Base-by-base conservation (phyloP, 2,329 filamentous ascomycete species). In the Pyricularia sp. region DNA sequence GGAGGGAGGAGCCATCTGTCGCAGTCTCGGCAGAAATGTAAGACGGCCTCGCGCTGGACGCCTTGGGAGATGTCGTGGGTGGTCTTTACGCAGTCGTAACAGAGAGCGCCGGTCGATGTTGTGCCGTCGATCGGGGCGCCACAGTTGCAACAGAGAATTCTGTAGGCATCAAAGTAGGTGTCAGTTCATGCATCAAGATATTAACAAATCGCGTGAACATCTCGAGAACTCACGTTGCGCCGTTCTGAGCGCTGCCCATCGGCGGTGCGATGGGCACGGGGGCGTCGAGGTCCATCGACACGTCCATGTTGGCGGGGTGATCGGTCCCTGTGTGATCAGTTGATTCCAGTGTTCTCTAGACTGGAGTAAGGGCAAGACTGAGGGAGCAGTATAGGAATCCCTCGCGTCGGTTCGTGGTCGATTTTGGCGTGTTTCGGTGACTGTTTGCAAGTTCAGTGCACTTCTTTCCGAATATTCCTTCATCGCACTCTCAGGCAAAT, bases 101-200 rank as follows among this genome's bases (percentile, higher is more conserved):
- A 99, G 69, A 97, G 89, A 59, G 95, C 94, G 71, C 93, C 93
- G 68, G 91, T 90, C 30, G 92, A 85, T 17, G 89, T 88, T 23
- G 93, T 97, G 79, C 95, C 95, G 80, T 97, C 94, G 76, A 99
- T 97, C 58, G 94, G 90, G 70, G 92, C 93, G 77, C 94, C 95
- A 80, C 95, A 99, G 85, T 98, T 97, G 83, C 93, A 97, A 81
- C 95, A 99, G 70, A 99, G 91, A 77, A 98, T 97, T n/a, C 89
- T 92, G 65, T 42, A 9, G 20, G 31, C 3, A 31, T 28, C n/a
- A 10, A n/a, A 64, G 67, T 30, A 20, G 65, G 23, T 12, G 68
- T 74, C 58, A 74, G 70, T 23, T 68, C 36, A 25, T 6, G 59
- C 14, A 9, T 42, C 11, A 4, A 50, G 31, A 26, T 42, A 11